Evolutionary conservation across 352 stramenopile species (phyloP).

Genomic region (Globisporangium ultimum): DNA sequence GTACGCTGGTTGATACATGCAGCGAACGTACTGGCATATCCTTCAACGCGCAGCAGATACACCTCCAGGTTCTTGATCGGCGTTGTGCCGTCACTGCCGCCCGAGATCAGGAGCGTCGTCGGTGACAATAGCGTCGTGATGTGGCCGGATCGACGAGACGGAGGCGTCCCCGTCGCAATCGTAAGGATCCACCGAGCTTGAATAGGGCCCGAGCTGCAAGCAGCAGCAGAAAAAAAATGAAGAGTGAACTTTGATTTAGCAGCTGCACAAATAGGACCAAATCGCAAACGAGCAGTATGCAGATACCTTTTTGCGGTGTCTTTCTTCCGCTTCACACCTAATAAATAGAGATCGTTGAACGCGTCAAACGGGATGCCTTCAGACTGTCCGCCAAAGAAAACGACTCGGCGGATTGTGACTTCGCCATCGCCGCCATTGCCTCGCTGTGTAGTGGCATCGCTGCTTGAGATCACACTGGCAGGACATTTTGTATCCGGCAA

Average conservation of each 20-base stretch:
- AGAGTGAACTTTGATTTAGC: neutral
- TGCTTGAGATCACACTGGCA: constrained; percentile 15
- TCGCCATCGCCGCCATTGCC: neutral
- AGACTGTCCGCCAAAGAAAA: constrained; percentile 69
- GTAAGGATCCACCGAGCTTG: constrained; percentile 36
- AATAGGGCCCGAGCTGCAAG: constrained; percentile 18
- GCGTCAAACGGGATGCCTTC: constrained; percentile 67
- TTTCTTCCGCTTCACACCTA: constrained; percentile 3
- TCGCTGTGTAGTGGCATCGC: neutral
- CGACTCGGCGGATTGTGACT: constrained; percentile 35
- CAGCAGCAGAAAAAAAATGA: too few relatives aligned
- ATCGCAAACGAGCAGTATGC: neutral
- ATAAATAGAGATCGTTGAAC: constrained; percentile 65
- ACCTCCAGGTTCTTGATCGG: constrained; percentile 42
- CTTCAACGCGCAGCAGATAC: constrained; percentile 41
- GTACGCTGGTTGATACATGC: neutral
- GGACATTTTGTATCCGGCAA: constrained; percentile 29
- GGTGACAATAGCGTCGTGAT: constrained; percentile 37
- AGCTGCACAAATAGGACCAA: neutral
- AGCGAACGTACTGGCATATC: constrained; percentile 20
- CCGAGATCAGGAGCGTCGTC: constrained; percentile 44
- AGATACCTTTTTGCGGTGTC: neutral
- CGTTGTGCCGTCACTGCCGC: constrained; percentile 58
- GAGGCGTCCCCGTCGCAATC: constrained; percentile 26
- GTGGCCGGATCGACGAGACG: constrained; percentile 48